phyloP scores from a whole-genome alignment of 192 early-diverging fungal genomes.

The Thamnidium elegans region DNA sequence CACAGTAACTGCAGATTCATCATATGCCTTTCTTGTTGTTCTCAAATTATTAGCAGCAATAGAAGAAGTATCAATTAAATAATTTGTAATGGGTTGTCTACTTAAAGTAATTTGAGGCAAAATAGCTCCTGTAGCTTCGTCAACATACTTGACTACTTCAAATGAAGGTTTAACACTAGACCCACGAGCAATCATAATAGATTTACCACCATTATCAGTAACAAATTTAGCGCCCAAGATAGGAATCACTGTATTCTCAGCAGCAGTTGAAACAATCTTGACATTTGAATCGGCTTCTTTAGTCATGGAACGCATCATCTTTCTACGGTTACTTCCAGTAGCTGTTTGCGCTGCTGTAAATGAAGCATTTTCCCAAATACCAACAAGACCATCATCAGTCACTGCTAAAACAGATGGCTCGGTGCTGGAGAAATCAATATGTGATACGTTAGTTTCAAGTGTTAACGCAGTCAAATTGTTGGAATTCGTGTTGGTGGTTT shows the following conservation, averaged over 20 bases:
- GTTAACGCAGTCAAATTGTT: slow-evolving; percentile 46
- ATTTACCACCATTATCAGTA: slow-evolving; percentile 23
- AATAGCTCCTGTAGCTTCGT: slow-evolving; percentile 26
- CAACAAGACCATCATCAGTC: slow-evolving; percentile 51
- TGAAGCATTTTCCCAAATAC: slow-evolving; percentile 48
- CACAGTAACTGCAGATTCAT: slow-evolving; percentile 45
- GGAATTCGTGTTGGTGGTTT: slow-evolving; percentile 35
- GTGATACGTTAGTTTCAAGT: slow-evolving; percentile 44
- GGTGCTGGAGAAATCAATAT: slow-evolving; percentile 44
- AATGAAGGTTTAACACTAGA: slow-evolving; percentile 52
- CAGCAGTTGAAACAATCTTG: slow-evolving; percentile 42
- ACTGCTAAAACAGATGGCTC: slow-evolving; percentile 46
- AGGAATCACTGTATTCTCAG: slow-evolving; percentile 38
- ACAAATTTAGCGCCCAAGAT: slow-evolving; percentile 46
- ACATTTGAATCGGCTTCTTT: slow-evolving; percentile 42
- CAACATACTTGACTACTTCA: slow-evolving; percentile 47
- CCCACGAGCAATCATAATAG: slow-evolving; percentile 48
- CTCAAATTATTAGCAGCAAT: slow-evolving; percentile 39
- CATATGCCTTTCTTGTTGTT: slow-evolving; percentile 55
- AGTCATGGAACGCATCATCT: slow-evolving; percentile 47
- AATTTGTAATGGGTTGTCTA: slow-evolving; percentile 38
- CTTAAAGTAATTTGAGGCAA: slow-evolving; percentile 22
- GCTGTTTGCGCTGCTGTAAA: slow-evolving; percentile 9
- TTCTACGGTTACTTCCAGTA: neutral
- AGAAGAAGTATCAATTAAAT: slow-evolving; percentile 43